Evolutionary conservation across 1,284 basidiomycete species (phyloP).

Genomic region (Tilletia caries): DNA sequence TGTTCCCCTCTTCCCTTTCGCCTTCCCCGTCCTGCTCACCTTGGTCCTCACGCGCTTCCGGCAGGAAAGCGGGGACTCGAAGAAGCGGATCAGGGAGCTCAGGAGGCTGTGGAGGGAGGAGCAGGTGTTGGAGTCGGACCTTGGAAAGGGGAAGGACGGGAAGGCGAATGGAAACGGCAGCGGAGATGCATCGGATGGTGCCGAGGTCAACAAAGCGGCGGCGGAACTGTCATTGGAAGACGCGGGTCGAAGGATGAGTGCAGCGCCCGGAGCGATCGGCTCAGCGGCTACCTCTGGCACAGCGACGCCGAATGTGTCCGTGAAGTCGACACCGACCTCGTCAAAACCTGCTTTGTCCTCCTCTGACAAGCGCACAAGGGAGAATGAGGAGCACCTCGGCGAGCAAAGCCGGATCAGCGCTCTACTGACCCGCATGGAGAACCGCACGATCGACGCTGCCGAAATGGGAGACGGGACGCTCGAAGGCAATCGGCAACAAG

Average conservation of each 20-base stretch:
- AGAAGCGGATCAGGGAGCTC: conserved; percentile 10
- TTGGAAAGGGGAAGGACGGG: not conserved
- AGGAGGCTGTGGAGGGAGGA: not conserved
- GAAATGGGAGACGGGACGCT: conserved; percentile 1
- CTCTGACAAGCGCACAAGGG: not conserved
- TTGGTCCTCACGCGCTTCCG: conserved; percentile 26
- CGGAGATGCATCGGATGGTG: not conserved
- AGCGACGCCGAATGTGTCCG: not conserved
- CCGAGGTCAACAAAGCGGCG: not conserved
- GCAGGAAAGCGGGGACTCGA: not conserved
- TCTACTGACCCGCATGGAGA: not conserved
- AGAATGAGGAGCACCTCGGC: not conserved
- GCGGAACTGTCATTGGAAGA: not conserved
- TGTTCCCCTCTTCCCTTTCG: conserved; percentile 27
- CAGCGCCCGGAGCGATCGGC: not conserved
- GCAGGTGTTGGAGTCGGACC: not conserved
- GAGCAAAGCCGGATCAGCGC: conserved; percentile 3
- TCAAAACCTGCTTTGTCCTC: not conserved
- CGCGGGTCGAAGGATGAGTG: not conserved
- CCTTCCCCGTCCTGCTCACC: conserved; percentile 31
- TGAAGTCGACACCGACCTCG: not conserved
- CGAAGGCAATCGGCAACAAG: not conserved
- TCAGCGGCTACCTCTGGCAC: not conserved
- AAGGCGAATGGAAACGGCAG: not conserved
- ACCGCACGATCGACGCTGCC: not conserved